These are phyloP conservation scores for Talaromyces rugulosus DNA, from an alignment of 2,329 filamentous ascomycete genomes.

Conservation along the genomic window DNA sequence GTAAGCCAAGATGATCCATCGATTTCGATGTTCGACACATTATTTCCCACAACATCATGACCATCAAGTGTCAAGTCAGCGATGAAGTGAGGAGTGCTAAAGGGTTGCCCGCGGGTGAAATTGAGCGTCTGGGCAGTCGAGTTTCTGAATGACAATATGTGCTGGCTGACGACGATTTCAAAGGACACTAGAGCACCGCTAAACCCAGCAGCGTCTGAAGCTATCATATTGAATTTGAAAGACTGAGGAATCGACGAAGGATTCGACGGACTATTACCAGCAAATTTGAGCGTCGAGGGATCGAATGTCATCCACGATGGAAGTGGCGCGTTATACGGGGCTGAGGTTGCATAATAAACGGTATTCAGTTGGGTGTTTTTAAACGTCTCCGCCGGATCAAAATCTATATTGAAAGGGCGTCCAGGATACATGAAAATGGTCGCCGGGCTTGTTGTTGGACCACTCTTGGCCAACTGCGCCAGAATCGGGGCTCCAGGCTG, in stretches of 20 bases:
- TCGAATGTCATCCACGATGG: slow-evolving; percentile 84
- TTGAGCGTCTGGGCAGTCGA: slow-evolving; percentile 55
- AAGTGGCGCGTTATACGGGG: slow-evolving; percentile 68
- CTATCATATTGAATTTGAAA: slow-evolving; percentile 69
- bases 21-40: slow-evolving; percentile 51
- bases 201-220: slow-evolving; percentile 76
- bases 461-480: slow-evolving; percentile 31
- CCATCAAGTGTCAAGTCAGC: slow-evolving; percentile 57
- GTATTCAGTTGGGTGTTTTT: slow-evolving; percentile 51
- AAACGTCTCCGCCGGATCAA: slow-evolving; percentile 64
- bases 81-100: slow-evolving; percentile 53
- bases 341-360: slow-evolving; percentile 71
- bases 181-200: slow-evolving; percentile 63
- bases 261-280: slow-evolving; percentile 64
- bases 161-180: slow-evolving; percentile 66
- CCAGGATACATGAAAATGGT: slow-evolving; percentile 37
- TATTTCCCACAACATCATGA: slow-evolving; percentile 42
- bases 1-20: slow-evolving; percentile 65
- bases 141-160: slow-evolving; percentile 60
- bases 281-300: slow-evolving; percentile 58
- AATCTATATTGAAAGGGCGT: slow-evolving; percentile 61
- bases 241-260: slow-evolving; percentile 64
- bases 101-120: slow-evolving; percentile 48
- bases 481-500: slow-evolving; percentile 30
- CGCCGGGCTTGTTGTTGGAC: slow-evolving; percentile 34